Evolutionary conservation across 495 filamentous ascomycete genomes (phyloP), one percentile per base, ranked within the genome.

Genomic region (Penicillium simplicissimum): DNA sequence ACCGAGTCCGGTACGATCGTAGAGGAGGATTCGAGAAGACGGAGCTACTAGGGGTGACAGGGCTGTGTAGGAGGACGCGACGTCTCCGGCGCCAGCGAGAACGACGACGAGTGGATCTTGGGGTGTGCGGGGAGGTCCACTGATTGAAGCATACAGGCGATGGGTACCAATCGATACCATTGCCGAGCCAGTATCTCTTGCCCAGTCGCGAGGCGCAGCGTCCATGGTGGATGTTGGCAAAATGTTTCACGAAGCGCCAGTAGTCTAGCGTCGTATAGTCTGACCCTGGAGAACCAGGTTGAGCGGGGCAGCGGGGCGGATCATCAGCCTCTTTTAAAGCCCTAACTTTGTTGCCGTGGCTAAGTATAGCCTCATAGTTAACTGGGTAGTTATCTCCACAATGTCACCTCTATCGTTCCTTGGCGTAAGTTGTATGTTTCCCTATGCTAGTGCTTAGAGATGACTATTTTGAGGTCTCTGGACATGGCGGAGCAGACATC

Each of bases 81-180:
- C 75, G 54, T 79, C 80, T 48, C 79, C 79, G 0, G 76, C 73
- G 47, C 82, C 82, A 14, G 77, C 60, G 54, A 84, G 68, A 56
- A 81, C 70, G 54, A 84, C 68, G 23, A 82, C 63, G 8, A 82
- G 58, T 8, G 76, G 76, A 25, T 74, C 68, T 33, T 47, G 35
- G 28, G 67, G 58, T 9, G 35, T 42, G 25, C 67, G 70, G 13
- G 45, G 51, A 7, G 58, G 57, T 2, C 76, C 76, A 42, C 59
- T 65, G 8, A 72, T 47, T 5, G 69, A 70, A 21, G 64, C 55
- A 21, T 58, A 78, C n/a, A 79, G 73, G 28, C 67, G 55, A 58
- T 81, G 78, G 0, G 73, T 69, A 40, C 74, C 72, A 51, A 79
- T 71, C 15, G 62, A 68, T 47, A 74, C 21, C 60, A 71, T 61